A percentile compares a stretch with the other conserved stretches of the same genome.
Conservation (phyloP, 2,329 filamentous ascomycete species). For the Fusarium palustre region DNA sequence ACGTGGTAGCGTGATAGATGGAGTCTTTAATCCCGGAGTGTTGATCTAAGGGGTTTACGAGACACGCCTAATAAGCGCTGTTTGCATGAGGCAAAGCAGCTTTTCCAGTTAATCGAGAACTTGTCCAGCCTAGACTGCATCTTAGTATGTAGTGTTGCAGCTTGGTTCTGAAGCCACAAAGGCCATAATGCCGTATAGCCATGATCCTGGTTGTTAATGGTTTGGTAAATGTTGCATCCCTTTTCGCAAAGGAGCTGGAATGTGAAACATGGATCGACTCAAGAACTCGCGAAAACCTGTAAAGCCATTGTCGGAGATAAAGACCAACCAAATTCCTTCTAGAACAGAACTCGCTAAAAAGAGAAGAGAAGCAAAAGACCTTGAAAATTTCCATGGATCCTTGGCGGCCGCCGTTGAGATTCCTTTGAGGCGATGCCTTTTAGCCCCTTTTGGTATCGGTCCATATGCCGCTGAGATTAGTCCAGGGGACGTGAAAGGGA, state of each 20-base stretch:
- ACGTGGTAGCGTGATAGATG: slow-evolving; percentile 6
- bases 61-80: neutral
- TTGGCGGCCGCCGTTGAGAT: slow-evolving; percentile 15
- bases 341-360: neutral
- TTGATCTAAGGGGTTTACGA: slow-evolving; percentile 30
- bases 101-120: neutral
- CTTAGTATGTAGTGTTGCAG: neutral
- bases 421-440: neutral
- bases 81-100: neutral
- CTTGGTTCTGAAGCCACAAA: neutral
- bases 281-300: neutral
- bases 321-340: slow-evolving; percentile 16
- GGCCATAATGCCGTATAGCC: neutral
- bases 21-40: slow-evolving; percentile 7
- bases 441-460: slow-evolving; percentile 31
- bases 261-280: slow-evolving; percentile 21
- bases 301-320: slow-evolving; percentile 9
- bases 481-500: slow-evolving; percentile 27
- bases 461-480: slow-evolving; percentile 21
- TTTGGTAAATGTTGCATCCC: neutral
- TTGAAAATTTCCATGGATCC: slow-evolving; percentile 9
- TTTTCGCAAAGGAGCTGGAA: slow-evolving; percentile 1
- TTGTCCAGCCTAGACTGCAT: neutral
- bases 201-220: neutral
- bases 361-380: neutral